Conservation (phyloP, 2,329 filamentous ascomycete genomes). For the Neopestalotiopsis rosae region DNA sequence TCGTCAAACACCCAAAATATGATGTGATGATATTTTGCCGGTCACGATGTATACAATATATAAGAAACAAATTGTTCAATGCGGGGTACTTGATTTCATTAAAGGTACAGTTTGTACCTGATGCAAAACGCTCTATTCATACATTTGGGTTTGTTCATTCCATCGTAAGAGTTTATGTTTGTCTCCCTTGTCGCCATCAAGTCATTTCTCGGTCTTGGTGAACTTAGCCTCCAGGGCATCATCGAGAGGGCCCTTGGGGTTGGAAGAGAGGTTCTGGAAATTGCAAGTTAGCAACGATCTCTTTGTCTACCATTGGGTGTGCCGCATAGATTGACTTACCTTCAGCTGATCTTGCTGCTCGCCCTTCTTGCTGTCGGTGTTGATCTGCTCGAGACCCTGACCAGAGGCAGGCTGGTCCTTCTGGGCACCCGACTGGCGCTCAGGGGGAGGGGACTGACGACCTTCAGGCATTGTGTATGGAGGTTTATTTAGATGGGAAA, state of each 20-base stretch:
- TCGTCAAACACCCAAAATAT: too few species aligned
- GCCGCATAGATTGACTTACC: slow-evolving; percentile 38
- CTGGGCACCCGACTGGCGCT: slow-evolving; percentile 70
- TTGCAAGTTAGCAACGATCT: slow-evolving; percentile 13
- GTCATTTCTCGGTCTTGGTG: slow-evolving; percentile 48
- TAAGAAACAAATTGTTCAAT: not conserved
- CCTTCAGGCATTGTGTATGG: slow-evolving; percentile 61
- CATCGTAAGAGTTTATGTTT: slow-evolving; percentile 15
- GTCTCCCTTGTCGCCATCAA: not conserved
- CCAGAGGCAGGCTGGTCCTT: slow-evolving; percentile 62
- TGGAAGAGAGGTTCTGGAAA: slow-evolving; percentile 59
- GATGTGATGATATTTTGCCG: too few species aligned
- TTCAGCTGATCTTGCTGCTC: slow-evolving; percentile 58
- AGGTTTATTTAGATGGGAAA: slow-evolving; percentile 25
- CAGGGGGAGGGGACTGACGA: slow-evolving; percentile 79
- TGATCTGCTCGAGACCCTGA: slow-evolving; percentile 58
- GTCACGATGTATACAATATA: too few species aligned
- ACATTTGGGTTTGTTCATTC: slow-evolving; percentile 9
- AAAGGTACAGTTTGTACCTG: not conserved
- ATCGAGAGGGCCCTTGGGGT: slow-evolving; percentile 70
- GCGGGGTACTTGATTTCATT: slow-evolving; percentile 8
- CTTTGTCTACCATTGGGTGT: not conserved
- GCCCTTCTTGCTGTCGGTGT: slow-evolving; percentile 55
- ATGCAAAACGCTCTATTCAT: slow-evolving; percentile 6
- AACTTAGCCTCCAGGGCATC: slow-evolving; percentile 67